Evolutionary conservation across 176 grass and related monocot genomes (phyloP).

Genomic region (Paspalum notatum): DNA sequence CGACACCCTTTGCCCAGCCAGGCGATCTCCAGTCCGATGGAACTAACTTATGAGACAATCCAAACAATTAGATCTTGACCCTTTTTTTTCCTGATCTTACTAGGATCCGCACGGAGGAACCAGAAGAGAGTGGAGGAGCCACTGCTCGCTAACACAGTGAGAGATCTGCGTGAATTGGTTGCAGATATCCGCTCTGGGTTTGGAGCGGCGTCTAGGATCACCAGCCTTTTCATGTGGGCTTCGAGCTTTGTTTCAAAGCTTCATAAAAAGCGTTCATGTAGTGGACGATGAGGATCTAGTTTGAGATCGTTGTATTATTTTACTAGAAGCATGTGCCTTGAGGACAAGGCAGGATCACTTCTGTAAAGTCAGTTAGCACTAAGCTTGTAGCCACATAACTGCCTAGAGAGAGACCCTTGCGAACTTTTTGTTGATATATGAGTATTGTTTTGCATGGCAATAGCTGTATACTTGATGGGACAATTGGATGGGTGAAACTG

Average conservation of each 20-base stretch:
- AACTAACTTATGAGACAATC: not conserved
- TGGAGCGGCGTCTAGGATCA: conserved; percentile 47
- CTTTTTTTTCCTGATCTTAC: conserved; percentile 34
- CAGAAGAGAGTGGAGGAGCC: conserved; percentile 34
- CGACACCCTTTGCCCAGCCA: conserved; percentile 30
- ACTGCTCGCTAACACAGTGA: conserved; percentile 55
- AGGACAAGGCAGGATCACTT: not conserved
- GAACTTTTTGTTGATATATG: too few species aligned
- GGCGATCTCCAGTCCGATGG: conserved; percentile 39
- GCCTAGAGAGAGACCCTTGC: too few species aligned
- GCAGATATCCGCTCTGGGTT: conserved; percentile 51
- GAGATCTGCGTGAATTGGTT: conserved; percentile 63
- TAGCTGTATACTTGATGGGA: too few species aligned
- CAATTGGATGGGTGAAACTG: too few species aligned
- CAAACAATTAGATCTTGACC: not conserved
- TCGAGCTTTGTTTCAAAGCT: conserved; percentile 38
- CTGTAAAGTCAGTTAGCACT: too few species aligned
- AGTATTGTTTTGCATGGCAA: too few species aligned
- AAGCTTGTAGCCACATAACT: too few species aligned
- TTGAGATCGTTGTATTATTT: not conserved
- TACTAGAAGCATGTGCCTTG: not conserved
- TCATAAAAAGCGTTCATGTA: conserved; percentile 2
- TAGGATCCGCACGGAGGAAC: conserved; percentile 46
- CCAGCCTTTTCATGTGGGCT: conserved; percentile 51
- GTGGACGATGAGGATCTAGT: not conserved